Conservation (phyloP, 2,329 filamentous ascomycete species). For the Aspergillus sp. region DNA sequence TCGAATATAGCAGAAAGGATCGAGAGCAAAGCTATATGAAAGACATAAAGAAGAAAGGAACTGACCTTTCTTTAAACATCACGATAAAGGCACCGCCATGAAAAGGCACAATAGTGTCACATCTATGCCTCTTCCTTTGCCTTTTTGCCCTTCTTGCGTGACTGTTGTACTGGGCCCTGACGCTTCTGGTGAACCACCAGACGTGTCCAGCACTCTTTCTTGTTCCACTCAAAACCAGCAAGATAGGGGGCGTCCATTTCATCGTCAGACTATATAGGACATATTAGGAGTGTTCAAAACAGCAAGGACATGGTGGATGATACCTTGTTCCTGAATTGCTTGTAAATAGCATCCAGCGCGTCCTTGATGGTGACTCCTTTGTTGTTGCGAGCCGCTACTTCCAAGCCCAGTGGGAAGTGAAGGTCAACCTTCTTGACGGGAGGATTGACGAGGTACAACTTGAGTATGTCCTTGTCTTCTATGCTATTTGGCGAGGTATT, state of each 20-base stretch:
- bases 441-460: constrained; percentile 71
- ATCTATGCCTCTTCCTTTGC: constrained; percentile 37
- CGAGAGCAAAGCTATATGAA: constrained; percentile 2
- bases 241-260: constrained; percentile 83
- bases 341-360: constrained; percentile 89
- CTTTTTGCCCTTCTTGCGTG: constrained; percentile 60
- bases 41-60: constrained; percentile 3
- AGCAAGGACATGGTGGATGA: constrained; percentile 1
- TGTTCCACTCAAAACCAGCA: constrained; percentile 93
- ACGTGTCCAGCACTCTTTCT: constrained; percentile 81
- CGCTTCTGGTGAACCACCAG: constrained; percentile 81
- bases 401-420: constrained; percentile 78
- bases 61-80: background rate
- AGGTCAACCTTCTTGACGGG: constrained; percentile 92
- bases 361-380: constrained; percentile 98
- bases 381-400: constrained; percentile 82
- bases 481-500: constrained; percentile 74
- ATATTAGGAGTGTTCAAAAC: background rate
- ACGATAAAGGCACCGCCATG: background rate
- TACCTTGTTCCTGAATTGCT: constrained; percentile 95
- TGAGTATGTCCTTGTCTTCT: constrained; percentile 78
- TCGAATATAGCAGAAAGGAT: no score
- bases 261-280: constrained; percentile 64
- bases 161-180: constrained; percentile 46
- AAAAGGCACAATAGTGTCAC: background rate